Percentiles rank a stretch among this genome's conserved stretches.
These are phyloP conservation scores for Termitomyces eurrhizus DNA, from an alignment of 768 basidiomycete genomes.

Conservation along the genomic window DNA sequence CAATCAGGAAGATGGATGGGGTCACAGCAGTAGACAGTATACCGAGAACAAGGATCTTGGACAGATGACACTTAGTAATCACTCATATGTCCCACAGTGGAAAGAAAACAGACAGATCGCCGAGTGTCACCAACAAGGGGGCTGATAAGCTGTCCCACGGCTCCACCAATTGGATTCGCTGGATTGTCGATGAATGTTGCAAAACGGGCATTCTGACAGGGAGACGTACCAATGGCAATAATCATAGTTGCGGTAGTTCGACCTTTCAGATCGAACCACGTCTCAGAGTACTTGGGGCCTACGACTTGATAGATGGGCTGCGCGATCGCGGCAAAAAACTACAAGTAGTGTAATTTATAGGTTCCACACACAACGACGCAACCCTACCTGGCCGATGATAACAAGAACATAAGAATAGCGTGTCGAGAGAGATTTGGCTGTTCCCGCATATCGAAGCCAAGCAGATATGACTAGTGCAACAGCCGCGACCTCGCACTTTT, in stretches of 20 bases:
- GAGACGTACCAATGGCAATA: constrained; percentile 40
- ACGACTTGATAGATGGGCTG: constrained; percentile 76
- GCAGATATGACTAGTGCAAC: constrained; percentile 52
- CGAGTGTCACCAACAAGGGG: constrained; percentile 53
- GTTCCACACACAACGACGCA: background rate
- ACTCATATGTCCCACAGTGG: background rate
- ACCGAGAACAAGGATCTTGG: constrained; percentile 64
- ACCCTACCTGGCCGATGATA: constrained; percentile 63
- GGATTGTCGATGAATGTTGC: background rate
- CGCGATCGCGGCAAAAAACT: constrained; percentile 62
- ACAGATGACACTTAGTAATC: background rate
- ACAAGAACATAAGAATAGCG: constrained; percentile 60
- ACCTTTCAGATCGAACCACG: constrained; percentile 75
- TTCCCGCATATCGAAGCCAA: constrained; percentile 79
- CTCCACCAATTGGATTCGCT: constrained; percentile 76
- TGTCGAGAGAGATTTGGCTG: constrained; percentile 46
- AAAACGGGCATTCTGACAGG: background rate
- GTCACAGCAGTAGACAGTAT: constrained; percentile 62
- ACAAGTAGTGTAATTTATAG: constrained; percentile 2
- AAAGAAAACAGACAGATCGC: constrained; percentile 48
- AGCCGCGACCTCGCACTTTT: constrained; percentile 60
- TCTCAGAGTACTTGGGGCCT: constrained; percentile 78
- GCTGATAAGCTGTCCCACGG: constrained; percentile 69
- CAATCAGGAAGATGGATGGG: constrained; percentile 59
- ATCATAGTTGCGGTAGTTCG: constrained; percentile 76